Evolutionary conservation across 192 early-diverging fungal species (phyloP).

Genomic region (Oehlia diaphana): DNA sequence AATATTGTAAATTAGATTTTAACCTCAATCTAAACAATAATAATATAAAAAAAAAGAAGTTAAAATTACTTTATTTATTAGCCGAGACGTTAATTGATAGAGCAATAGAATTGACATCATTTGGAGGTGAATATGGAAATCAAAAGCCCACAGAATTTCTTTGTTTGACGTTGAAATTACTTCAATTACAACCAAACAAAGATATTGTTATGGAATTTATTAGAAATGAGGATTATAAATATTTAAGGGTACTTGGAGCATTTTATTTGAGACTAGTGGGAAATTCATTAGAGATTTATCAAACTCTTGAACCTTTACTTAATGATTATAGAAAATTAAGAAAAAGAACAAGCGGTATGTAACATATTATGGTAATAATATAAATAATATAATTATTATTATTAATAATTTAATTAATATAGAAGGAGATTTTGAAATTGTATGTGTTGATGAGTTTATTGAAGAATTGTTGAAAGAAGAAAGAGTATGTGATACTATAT

Average conservation of each 20-base stretch:
- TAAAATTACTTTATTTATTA: background rate
- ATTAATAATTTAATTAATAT: background rate
- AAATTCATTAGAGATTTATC: constrained; percentile 77
- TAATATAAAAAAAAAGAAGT: background rate
- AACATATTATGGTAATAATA: background rate
- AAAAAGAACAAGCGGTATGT: constrained; percentile 47
- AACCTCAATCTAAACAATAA: background rate
- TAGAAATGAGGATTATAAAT: constrained; percentile 80
- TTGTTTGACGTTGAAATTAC: constrained; percentile 83
- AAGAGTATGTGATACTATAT: constrained; percentile 84
- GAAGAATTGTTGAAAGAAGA: constrained; percentile 79
- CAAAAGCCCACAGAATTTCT: constrained; percentile 91
- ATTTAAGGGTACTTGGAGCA: constrained; percentile 85
- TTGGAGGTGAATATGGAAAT: constrained; percentile 86
- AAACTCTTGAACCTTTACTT: constrained; percentile 81
- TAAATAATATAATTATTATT: background rate
- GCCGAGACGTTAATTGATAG: constrained; percentile 16
- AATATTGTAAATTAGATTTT: background rate
- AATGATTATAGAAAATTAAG: constrained; percentile 87
- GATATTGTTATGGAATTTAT: constrained; percentile 86
- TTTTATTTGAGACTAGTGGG: constrained; percentile 88
- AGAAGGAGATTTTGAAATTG: constrained; percentile 43
- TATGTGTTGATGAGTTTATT: constrained; percentile 89
- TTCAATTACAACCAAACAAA: constrained; percentile 90
- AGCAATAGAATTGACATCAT: constrained; percentile 66